These are phyloP conservation scores for Verticillium nubilum DNA, from an alignment of 2,329 filamentous ascomycete species.

Conservation along the genomic window DNA sequence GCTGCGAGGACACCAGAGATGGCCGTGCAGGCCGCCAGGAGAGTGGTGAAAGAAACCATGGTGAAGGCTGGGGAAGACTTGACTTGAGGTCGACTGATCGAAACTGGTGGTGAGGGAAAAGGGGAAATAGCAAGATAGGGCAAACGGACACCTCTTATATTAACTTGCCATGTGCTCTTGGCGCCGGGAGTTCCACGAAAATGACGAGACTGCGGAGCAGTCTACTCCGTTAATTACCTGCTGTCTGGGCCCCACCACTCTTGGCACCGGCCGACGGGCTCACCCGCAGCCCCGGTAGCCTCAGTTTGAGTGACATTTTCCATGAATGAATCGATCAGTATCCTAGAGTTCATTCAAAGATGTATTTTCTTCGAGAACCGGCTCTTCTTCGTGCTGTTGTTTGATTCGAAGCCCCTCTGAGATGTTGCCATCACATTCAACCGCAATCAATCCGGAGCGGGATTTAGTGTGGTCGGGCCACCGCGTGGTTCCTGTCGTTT, in stretches of 20 bases:
- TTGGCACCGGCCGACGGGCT: too few relatives aligned
- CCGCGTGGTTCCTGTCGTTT: not conserved
- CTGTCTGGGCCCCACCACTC: too few relatives aligned
- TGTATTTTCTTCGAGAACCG: too few relatives aligned
- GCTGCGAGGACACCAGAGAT: constrained; percentile 6
- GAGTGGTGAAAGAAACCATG: constrained; percentile 2
- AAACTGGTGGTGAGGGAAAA: not conserved
- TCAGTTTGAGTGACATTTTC: too few relatives aligned
- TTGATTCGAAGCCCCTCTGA: too few relatives aligned
- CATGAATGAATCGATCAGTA: too few relatives aligned
- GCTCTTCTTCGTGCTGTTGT: too few relatives aligned
- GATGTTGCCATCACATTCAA: too few relatives aligned
- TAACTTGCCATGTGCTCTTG: not conserved
- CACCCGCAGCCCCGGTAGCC: too few relatives aligned
- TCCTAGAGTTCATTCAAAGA: too few relatives aligned
- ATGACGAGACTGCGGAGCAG: not conserved
- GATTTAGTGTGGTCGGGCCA: not conserved
- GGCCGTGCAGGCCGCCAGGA: constrained; percentile 5
- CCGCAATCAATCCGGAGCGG: not conserved
- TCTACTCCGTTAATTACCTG: not conserved
- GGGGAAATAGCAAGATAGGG: not conserved
- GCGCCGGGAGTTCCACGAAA: not conserved
- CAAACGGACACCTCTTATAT: not conserved
- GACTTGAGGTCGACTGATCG: not conserved
- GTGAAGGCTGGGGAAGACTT: not conserved